Conservation (phyloP, 1,139 yeast species). For the Blastobotrys raffinosifermentans region DNA sequence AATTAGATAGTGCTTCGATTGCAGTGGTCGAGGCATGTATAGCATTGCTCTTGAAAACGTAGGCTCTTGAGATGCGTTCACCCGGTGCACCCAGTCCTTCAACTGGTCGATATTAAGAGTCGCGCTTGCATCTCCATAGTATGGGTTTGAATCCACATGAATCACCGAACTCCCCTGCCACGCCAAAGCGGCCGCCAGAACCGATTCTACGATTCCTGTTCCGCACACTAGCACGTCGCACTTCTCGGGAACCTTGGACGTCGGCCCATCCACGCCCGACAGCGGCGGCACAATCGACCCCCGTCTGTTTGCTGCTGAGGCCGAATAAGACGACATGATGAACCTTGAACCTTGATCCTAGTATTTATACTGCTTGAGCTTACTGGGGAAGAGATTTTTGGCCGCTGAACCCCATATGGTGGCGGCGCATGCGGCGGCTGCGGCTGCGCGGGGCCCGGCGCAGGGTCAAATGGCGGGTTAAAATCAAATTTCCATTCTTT, state of each 20-base stretch:
- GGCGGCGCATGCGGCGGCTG: no score
- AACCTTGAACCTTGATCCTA: no score
- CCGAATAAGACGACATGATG: conserved; percentile 36
- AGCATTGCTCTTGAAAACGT: conserved; percentile 34
- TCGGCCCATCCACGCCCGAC: conserved; percentile 71
- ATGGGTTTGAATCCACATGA: conserved; percentile 75
- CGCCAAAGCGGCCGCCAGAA: conserved; percentile 87
- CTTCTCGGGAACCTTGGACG: conserved; percentile 27
- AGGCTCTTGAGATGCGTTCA: conserved; percentile 26
- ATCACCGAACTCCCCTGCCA: conserved; percentile 94
- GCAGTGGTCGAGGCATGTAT: conserved; percentile 63
- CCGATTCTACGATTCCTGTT: conserved; percentile 83
- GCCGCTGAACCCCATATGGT: no score
- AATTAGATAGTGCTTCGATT: conserved; percentile 72
- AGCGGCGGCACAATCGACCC: conserved; percentile 78
- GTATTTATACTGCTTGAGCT: no score
- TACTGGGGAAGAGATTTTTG: no score
- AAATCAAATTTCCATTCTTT: no score
- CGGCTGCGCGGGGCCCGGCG: no score
- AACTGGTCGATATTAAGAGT: conserved; percentile 82
- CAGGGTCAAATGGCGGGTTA: no score
- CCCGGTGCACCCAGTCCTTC: conserved; percentile 71
- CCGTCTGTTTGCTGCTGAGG: conserved; percentile 42
- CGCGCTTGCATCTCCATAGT: conserved; percentile 85
- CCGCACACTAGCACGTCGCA: conserved; percentile 90